Evolutionary conservation across 257 asterid species (phyloP), one percentile per base, ranked within the genome.

Genomic region (Nicotiana sylvestris): DNA sequence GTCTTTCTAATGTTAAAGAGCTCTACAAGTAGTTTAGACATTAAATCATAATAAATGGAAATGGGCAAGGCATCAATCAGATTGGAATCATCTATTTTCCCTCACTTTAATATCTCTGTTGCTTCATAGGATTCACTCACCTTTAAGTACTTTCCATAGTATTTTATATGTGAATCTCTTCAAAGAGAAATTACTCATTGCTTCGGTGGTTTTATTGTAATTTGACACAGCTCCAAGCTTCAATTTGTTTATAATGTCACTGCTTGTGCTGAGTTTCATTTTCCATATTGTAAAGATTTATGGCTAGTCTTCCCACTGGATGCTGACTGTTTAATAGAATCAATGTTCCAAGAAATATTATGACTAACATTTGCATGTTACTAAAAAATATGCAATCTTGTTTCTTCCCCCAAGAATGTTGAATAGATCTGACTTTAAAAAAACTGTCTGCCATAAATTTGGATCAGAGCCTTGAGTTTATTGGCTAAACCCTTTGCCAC

Each of bases 11-110:
- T 66, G 25, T 74, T 4, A 49, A 10, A 1, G 62, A 27, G 43
- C 79, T 25, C 39, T 33, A 49, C 79, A 74, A 74, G 27, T 49
- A 12, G 15, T 49, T 49, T 51, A 51, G 11, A 76, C n/a, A 76
- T 51, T 76, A 76, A 46, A 69, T 17, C 77, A n/a, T 37, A 72
- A 7, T 27, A 74, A 51, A 15, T 51, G 64, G 78, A 72, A 13
- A 72, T 1, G 11, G 35, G 58, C 78, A 33, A 72, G 78, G 60
- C 37, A 21, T 72, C 78, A 72, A 72, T 72, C 80, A 74, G 43
- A 49, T 74, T 74, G 62, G 80, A 74, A 74, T 49, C 43, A 6
- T 12, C 80, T 25, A 49, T 74, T 49, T 74, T 74, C 43, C 21
- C 9, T 49, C 43, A 6, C 80, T 74, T 74, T 9, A 46, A 43